Evolutionary conservation across 371 early-diverging fungal species (phyloP), one percentile per base, ranked within the genome.

Genomic region (Apophysomyces sp.): DNA sequence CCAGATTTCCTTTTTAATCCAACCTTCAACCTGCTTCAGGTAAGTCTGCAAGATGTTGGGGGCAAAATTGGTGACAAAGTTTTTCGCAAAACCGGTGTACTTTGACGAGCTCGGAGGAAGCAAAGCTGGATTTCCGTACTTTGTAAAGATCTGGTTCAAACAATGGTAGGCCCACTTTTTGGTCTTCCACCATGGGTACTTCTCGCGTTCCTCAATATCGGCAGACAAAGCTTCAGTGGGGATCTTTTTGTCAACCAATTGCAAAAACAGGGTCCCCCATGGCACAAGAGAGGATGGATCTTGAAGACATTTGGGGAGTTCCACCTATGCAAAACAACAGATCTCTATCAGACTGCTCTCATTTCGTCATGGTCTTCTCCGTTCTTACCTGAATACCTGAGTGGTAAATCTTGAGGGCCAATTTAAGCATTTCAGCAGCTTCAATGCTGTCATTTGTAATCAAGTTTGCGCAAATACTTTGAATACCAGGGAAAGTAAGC

Each of bases 101-200:
- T 88, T 83, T 52, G 71, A 74, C 3, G 84, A 72, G 37, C 80
- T 72, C 18, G 76, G 24, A 40, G 87, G 71, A 57, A 87, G 73
- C 59, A 82, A 71, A 1, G 89, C 84, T 24, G 89, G 90, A 60
- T 90, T 89, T 55, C 93, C 93, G 63, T 93, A 94, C 60, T 90
- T 88, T 44, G 55, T 65, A 63, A 94, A 94, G 24, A 94, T 75
- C 21, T 84, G 86, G 75, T 94, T 92, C 59, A 96, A 70, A 73
- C 90, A 90, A 49, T 86, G 86, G 61, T 87, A 89, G 0, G 97
- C 93, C 97, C 98, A 96, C 61, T 96, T 95, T 73, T 95, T 95
- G 26, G 91, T 91, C 78, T 94, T 94, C 90, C 92, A 92, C 88
- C 90, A 93, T 24, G 87, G 84, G 69, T 89, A 86, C 63, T 82